Evolutionary conservation across 495 filamentous ascomycete species (phyloP), one percentile per base, ranked within the genome.

Genomic region (Xylaria venustula): DNA sequence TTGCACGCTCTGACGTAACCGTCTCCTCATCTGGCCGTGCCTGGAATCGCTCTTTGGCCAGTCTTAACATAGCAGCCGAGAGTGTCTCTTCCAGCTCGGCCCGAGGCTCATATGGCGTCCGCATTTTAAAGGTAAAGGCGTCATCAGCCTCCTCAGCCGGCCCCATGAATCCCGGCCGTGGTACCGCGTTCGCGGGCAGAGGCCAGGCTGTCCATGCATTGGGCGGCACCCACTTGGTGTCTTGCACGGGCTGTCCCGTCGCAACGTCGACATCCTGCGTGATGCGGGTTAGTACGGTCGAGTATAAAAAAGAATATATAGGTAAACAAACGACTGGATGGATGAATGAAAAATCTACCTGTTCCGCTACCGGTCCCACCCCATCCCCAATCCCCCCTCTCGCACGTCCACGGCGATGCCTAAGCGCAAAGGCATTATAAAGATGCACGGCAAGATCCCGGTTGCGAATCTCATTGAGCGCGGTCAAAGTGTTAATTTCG

Each of bases 121-220:
- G 70, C 65, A 70, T 73, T 54, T 75, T 77, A 5, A 81, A 65
- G 1, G 79, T 86, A 48, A 74, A 82, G 32, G 22, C 47, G 17
- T 84, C 77, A 49, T 81, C 75, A 36, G 78, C 77, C 32, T 78
- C 75, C 15, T 77, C 67, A 9, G 69, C 65, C 0, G 73, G 58
- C 28, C 60, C 59, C 25, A 71, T 22, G 32, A 75, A 58, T 26
- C 77, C 77, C 9, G 75, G 69, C n/a, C 81, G 77, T 3, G 89
- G 88, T 17, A 92, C 88, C 7, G 78, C 73, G 11, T 76, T 68
- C 20, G 80, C 77, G 15, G 71, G 72, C 73, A 92, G 64, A 19
- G 92, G 92, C 92, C 92, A 96, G 1, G 90, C 88, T 2, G 88
- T 88, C 91, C 91, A 95, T 30, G 50, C 20, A 56, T 78, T 83